Evolutionary conservation across 1,139 yeast genomes (phyloP).

Genomic region (Saccharomyces pastorianus): DNA sequence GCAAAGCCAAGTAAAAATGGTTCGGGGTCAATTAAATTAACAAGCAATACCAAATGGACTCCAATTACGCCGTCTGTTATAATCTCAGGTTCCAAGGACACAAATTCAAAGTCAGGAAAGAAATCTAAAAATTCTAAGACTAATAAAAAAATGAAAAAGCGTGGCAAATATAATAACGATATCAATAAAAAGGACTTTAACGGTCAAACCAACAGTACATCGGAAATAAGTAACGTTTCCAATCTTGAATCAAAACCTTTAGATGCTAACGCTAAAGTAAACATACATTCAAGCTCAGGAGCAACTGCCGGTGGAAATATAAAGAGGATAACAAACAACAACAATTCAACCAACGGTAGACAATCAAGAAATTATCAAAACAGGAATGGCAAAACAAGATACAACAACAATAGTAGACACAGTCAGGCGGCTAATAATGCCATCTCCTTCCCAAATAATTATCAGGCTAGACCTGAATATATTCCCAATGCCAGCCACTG

Average conservation of each 20-base stretch:
- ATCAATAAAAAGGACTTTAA: neutral
- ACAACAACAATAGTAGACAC: slow-evolving; percentile 2
- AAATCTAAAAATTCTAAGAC: slow-evolving; percentile 8
- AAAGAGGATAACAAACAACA: neutral
- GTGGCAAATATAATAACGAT: slow-evolving; percentile 7
- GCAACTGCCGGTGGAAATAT: neutral
- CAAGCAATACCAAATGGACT: slow-evolving; percentile 78
- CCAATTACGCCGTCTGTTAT: slow-evolving; percentile 67
- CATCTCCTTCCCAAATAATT: neutral
- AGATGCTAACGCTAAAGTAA: neutral
- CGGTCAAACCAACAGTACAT: neutral
- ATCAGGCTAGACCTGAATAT: neutral
- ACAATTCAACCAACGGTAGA: slow-evolving; percentile 2
- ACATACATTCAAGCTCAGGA: neutral
- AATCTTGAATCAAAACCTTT: neutral
- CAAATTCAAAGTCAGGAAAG: slow-evolving; percentile 4
- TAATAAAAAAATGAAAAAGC: slow-evolving; percentile 7
- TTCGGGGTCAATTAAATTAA: slow-evolving; percentile 39
- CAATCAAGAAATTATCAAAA: slow-evolving; percentile 1
- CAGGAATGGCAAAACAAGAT: neutral
- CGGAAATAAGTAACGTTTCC: neutral
- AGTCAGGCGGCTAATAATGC: slow-evolving; percentile 1
- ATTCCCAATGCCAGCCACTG: neutral
- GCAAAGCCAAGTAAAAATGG: slow-evolving; percentile 17
- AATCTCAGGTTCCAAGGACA: slow-evolving; percentile 14